Evolutionary conservation across 257 asterid genomes (phyloP).

Genomic region (Sherardia arvensis): DNA sequence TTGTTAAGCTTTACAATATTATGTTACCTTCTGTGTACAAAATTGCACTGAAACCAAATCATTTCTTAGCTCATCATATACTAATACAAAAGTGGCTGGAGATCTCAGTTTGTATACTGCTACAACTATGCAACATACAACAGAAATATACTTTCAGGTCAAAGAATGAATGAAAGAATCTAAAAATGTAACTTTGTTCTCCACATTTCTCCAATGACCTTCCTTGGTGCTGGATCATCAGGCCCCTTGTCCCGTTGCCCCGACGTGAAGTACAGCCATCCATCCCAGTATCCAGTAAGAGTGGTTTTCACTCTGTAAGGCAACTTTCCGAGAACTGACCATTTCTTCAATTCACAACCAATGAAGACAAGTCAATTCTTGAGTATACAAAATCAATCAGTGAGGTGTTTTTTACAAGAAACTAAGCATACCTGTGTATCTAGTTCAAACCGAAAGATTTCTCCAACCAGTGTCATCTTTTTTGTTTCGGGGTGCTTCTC

Average conservation of each 20-base stretch:
- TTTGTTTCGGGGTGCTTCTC: constrained; percentile 88
- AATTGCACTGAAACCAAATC: not conserved
- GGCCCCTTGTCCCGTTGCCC: constrained; percentile 93
- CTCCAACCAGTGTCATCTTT: constrained; percentile 83
- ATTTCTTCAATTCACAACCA: constrained; percentile 36
- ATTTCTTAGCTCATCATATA: not conserved
- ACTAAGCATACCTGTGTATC: constrained; percentile 49
- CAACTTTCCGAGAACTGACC: constrained; percentile 81
- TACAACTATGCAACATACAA: not conserved
- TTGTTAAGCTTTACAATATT: not conserved
- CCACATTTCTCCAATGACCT: constrained; percentile 92
- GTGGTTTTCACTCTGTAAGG: constrained; percentile 93
- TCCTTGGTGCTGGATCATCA: constrained; percentile 71
- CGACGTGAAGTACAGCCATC: constrained; percentile 82
- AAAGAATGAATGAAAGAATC: constrained; percentile 10
- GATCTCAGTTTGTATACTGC: not conserved
- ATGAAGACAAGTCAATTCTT: not conserved
- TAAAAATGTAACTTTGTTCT: constrained; percentile 53
- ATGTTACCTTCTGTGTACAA: too few relatives aligned
- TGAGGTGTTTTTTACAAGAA: not conserved
- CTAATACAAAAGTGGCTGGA: not conserved
- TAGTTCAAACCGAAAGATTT: constrained; percentile 57
- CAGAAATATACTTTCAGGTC: not conserved
- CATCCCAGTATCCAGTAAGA: constrained; percentile 86
- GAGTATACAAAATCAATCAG: not conserved